Conservation (phyloP, 306 rosid genomes). For the Benincasa hispida region DNA sequence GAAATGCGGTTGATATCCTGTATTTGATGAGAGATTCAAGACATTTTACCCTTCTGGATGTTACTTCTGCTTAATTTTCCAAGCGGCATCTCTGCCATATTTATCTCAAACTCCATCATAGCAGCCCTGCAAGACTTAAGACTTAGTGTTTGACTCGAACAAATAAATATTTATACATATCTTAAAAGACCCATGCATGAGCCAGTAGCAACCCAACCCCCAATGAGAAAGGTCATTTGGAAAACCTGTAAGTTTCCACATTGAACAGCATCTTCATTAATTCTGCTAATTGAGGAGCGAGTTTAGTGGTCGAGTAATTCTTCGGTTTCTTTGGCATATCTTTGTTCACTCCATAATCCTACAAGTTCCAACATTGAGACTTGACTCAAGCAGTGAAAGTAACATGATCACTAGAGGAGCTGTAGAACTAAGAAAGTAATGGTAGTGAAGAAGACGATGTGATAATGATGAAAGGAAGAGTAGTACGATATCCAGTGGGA, state of each 20-base stretch:
- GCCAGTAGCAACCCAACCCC: neutral
- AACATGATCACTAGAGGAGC: neutral
- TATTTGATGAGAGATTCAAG: neutral
- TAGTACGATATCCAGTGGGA: conserved; percentile 87
- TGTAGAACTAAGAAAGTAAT: conserved; percentile 3
- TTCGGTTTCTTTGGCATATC: conserved; percentile 40
- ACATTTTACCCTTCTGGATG: conserved; percentile 63
- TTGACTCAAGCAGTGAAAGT: neutral
- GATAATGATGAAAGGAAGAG: neutral
- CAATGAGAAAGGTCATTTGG: conserved; percentile 7
- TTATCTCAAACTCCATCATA: conserved; percentile 97
- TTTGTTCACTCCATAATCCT: conserved; percentile 92
- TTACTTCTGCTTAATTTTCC: conserved; percentile 89
- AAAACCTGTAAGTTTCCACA: conserved; percentile 87
- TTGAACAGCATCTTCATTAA: conserved; percentile 91
- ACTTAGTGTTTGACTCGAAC: conserved; percentile 20
- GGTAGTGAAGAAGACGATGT: neutral
- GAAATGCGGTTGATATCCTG: neutral
- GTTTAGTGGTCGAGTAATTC: conserved; percentile 32
- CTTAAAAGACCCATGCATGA: neutral
- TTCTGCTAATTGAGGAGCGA: conserved; percentile 59
- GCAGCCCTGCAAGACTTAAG: conserved; percentile 64
- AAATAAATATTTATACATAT: neutral
- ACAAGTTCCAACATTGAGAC: conserved; percentile 18
- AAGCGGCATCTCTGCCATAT: conserved; percentile 97